Evolutionary conservation across 2,329 filamentous ascomycete genomes (phyloP).

Genomic region (Penicillium verrucosum): DNA sequence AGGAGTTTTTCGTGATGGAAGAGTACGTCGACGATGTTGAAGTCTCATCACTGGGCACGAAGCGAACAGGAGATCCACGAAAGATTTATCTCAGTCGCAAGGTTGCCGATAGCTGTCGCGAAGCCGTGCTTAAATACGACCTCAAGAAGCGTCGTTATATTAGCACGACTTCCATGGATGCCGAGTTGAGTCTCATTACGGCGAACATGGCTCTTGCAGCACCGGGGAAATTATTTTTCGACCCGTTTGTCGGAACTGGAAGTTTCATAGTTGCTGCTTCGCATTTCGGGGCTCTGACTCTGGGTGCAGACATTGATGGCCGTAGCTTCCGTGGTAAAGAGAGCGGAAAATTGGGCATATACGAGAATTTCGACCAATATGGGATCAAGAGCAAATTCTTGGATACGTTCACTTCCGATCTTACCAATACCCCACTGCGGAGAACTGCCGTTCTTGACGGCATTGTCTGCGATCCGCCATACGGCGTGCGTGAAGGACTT

Average conservation of each 20-base stretch:
- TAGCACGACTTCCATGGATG: conserved; percentile 95
- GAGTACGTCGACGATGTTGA: conserved; percentile 61
- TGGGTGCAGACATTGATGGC: conserved; percentile 92
- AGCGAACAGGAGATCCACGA: conserved; percentile 51
- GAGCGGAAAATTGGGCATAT: conserved; percentile 40
- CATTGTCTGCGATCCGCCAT: conserved; percentile 93
- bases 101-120: conserved; percentile 64
- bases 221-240: conserved; percentile 83
- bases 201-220: conserved; percentile 83
- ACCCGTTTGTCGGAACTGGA: conserved; percentile 93
- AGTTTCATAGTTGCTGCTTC: conserved; percentile 88
- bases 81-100: conserved; percentile 69
- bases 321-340: conserved; percentile 71
- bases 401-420: conserved; percentile 77
- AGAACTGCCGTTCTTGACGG: conserved; percentile 68
- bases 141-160: conserved; percentile 94
- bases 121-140: conserved; percentile 70
- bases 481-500: conserved; percentile 88
- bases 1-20: conserved; percentile 78
- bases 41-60: conserved; percentile 35
- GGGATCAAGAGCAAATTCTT: conserved; percentile 63
- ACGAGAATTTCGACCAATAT: conserved; percentile 83
- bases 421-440: conserved; percentile 80
- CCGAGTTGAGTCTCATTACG: conserved; percentile 84
- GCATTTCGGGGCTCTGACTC: conserved; percentile 78